These are phyloP conservation scores for Ganoderma sinense DNA, from an alignment of 1,284 basidiomycete species.

Conservation along the genomic window DNA sequence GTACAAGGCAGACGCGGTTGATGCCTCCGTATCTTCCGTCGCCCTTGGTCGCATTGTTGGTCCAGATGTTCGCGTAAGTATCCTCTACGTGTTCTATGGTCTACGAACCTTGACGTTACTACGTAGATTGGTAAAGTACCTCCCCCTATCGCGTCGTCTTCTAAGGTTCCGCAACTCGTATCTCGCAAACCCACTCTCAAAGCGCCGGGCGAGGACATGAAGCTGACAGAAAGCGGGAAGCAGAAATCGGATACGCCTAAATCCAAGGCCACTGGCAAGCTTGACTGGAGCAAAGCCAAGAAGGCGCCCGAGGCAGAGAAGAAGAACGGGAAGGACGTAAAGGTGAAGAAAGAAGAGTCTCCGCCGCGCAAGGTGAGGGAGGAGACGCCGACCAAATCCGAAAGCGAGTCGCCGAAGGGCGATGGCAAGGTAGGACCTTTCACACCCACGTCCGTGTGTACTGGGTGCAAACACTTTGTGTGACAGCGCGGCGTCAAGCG, in stretches of 20 bases:
- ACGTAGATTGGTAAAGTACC: conserved; percentile 31
- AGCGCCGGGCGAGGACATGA: conserved; percentile 32
- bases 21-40: conserved; percentile 50
- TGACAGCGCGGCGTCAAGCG: conserved; percentile 64
- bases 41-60: conserved; percentile 59
- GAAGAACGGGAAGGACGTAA: conserved; percentile 22
- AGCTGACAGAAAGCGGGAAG: conserved; percentile 26
- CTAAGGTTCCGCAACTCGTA: conserved; percentile 36
- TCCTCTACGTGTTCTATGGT: conserved; percentile 7
- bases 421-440: conserved; percentile 28
- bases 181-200: conserved; percentile 28
- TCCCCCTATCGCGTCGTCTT: conserved; percentile 31
- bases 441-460: background rate
- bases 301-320: conserved; percentile 42
- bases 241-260: conserved; percentile 41
- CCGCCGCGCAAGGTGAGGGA: conserved; percentile 24
- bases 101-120: background rate
- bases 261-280: conserved; percentile 58
- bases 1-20: conserved; percentile 55
- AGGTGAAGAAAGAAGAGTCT: conserved; percentile 30
- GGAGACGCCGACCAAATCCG: conserved; percentile 34
- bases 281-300: conserved; percentile 73
- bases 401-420: conserved; percentile 27
- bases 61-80: conserved; percentile 56
- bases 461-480: background rate